Evolutionary conservation across 257 asterid genomes (phyloP), one percentile per base, ranked within the genome.

Genomic region (Primulina eburnea): DNA sequence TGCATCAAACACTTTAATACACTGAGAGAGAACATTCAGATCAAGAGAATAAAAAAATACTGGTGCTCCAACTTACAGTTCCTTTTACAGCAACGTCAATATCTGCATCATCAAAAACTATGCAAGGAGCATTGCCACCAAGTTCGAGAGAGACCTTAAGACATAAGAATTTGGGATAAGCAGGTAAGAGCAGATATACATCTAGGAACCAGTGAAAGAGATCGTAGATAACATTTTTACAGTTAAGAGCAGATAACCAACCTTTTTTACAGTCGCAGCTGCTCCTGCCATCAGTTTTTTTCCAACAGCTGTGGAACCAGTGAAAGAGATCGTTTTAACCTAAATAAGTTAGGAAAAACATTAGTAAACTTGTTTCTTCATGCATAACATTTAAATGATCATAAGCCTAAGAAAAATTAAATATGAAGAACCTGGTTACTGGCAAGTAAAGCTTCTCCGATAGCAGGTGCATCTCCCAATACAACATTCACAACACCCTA

Each of bases 81-180:
- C 99, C 99, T 87, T 84, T 89, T 33, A 91, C 62, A 75, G 99
- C 99, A 61, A 91, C 93, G 20, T 91, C 99, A 77, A 94, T 85
- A 81, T 94, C 98, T 47, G 99, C 98, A 62, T 94, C 99, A 81
- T 94, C 98, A 81, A 94, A 94, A 60, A 91, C 73, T 78, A 94
- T 88, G 87, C 97, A 88, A 58, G 98, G 98, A 77, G 98, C 99
- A 87, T 89, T 94, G 67, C 98, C 99, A 52, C 99, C 99, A 80
- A 94, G 98, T 82, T 94, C 99, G 37, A 91, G 92, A 74, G 98
- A 94, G 69, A 92, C 92, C 98, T 92, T 72, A 62, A 76, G 20
- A 35, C 67, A 63, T 40, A 32, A 75, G 72, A 65, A 20, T 57
- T 59, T 30, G 18, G 26, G 32, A 34, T 75, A 61, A 77, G 77